These are phyloP conservation scores for Ramaria rubella DNA, from an alignment of 768 basidiomycete species.

Conservation along the genomic window DNA sequence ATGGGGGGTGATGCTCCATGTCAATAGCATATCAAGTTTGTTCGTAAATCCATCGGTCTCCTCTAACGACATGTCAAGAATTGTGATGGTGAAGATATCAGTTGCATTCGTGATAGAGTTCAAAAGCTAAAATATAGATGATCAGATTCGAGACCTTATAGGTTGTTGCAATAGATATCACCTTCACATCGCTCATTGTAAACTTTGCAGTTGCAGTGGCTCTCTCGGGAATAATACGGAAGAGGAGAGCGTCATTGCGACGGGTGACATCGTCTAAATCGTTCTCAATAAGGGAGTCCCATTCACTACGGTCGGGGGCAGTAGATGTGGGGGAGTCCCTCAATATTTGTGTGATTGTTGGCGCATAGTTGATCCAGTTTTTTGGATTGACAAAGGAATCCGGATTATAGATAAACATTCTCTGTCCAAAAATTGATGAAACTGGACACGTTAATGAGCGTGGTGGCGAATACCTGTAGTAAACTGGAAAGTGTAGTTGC, in stretches of 20 bases:
- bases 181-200: constrained; percentile 51
- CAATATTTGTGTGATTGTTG: constrained; percentile 42
- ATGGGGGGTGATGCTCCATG: constrained; percentile 73
- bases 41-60: constrained; percentile 45
- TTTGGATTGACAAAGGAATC: constrained; percentile 71
- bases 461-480: constrained; percentile 44
- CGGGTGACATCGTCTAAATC: constrained; percentile 64
- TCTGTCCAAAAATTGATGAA: constrained; percentile 33
- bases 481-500: constrained; percentile 48
- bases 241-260: constrained; percentile 78
- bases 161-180: constrained; percentile 18
- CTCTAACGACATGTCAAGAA: constrained; percentile 41
- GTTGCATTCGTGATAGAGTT: constrained; percentile 69
- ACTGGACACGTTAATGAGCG: not conserved
- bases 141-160: constrained; percentile 6
- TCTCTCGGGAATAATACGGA: constrained; percentile 57
- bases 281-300: constrained; percentile 35
- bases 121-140: constrained; percentile 43
- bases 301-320: constrained; percentile 34
- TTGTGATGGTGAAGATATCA: constrained; percentile 48
- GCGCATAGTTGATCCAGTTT: constrained; percentile 52
- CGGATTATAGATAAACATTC: constrained; percentile 61
- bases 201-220: constrained; percentile 27
- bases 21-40: constrained; percentile 68
- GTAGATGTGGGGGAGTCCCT: constrained; percentile 27